Evolutionary conservation across 1,284 basidiomycete species (phyloP), one percentile per base, ranked within the genome.

Genomic region (Melampsora abietis-canadensis): DNA sequence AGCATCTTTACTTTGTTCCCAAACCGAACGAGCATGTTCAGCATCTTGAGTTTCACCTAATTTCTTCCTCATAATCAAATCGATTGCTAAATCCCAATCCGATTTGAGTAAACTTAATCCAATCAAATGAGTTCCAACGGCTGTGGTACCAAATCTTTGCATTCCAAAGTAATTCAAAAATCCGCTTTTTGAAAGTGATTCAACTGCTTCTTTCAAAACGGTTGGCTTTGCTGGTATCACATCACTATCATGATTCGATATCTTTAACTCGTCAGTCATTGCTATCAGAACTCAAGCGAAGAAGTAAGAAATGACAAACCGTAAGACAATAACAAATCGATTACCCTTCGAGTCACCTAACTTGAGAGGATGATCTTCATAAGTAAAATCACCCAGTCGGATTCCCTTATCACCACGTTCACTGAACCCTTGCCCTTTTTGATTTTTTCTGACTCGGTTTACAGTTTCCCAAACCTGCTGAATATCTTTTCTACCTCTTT

Each of bases 101-200:
- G 89, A 89, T 79, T 88, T 88, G 21, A 99, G 86, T 46, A 99
- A 85, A 2, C 92, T 89, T 17, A 98, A 86, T 7, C 96, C 96
- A 70, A 98, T 94, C 2, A 90, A 85, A 80, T 99, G 95, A 0
- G 96, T 98, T 1, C 95, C 93, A 34, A 98, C 89, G 14, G 92
- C 88, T 7, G 95, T 93, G 0, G 95, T 98, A 40, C 96, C 96
- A 82, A 99, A 99, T 19, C 96, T 89, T 81, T 99, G 96, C 95
- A 98, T 97, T 51, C 94, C 72, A 81, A 96, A 99, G 81, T 97
- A 99, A 82, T 99, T 99, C 82, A 99, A 91, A 82, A 98, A 98
- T 0, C 96, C 96, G 70, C 87, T 88, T 63, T 86, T 84, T 81
- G 92, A 90, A 69, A 98, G 86, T 2, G 87, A 89, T n/a, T 86